Conservation (phyloP, 106 monocot species). For the Platanthera zijinensis region DNA sequence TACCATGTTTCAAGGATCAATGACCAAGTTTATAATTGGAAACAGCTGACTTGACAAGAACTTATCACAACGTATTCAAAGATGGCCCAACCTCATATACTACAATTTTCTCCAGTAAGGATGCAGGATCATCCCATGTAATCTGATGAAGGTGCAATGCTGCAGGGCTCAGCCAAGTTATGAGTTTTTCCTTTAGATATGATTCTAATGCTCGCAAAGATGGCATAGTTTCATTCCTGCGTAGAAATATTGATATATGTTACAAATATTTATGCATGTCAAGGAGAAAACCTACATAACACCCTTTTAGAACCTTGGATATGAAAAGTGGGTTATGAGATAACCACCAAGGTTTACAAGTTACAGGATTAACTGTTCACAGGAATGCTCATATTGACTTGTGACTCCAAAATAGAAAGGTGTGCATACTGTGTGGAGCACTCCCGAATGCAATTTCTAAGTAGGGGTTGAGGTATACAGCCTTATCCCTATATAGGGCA, state of each 20-base stretch:
- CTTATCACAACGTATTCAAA: not conserved
- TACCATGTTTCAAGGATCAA: conserved; percentile 12
- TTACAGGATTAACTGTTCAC: not conserved
- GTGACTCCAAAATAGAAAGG: not conserved
- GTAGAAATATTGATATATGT: not conserved
- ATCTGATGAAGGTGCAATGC: conserved; percentile 79
- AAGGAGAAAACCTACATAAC: not conserved
- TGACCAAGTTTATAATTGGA: not conserved
- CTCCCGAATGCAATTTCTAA: not conserved
- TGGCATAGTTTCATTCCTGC: conserved; percentile 53
- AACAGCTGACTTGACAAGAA: not conserved
- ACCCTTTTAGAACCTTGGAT: not conserved
- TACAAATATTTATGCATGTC: not conserved
- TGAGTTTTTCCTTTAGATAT: conserved; percentile 72
- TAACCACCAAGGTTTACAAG: not conserved
- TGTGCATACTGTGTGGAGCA: not conserved
- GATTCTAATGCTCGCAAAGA: conserved; percentile 60
- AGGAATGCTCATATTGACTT: not conserved
- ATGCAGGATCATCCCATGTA: conserved; percentile 91
- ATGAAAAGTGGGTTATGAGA: not conserved
- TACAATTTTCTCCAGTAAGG: conserved; percentile 85
- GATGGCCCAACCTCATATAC: conserved; percentile 52
- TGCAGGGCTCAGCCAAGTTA: conserved; percentile 86
- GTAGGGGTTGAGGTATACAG: no score
- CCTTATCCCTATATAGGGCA: no score